These are phyloP conservation scores for Phlebiopsis gigantea DNA, from an alignment of 768 basidiomycete species.

Conservation along the genomic window DNA sequence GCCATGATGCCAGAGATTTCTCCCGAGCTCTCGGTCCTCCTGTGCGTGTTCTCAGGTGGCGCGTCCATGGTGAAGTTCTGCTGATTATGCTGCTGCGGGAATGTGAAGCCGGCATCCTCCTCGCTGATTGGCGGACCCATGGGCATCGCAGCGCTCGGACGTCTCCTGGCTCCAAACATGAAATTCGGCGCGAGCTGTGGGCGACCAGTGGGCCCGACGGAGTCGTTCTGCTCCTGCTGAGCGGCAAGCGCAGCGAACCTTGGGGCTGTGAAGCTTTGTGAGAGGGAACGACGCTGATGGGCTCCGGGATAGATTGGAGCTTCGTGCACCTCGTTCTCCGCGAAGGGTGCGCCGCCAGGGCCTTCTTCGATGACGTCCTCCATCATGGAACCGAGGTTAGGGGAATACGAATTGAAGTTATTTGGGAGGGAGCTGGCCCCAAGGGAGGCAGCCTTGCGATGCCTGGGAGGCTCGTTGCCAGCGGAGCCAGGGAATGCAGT, in stretches of 20 bases:
- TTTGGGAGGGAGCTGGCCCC: conserved; percentile 52
- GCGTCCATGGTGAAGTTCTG: conserved; percentile 28
- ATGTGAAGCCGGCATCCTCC: conserved; percentile 78
- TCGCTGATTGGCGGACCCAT: conserved; percentile 75
- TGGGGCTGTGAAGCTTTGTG: conserved; percentile 83
- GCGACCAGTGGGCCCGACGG: conserved; percentile 68
- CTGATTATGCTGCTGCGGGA: conserved; percentile 60
- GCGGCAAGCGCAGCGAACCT: conserved; percentile 79
- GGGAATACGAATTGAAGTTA: conserved; percentile 68
- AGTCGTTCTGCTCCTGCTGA: conserved; percentile 54
- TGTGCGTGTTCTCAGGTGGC: conserved; percentile 30
- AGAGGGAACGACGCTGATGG: conserved; percentile 71
- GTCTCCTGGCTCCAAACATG: conserved; percentile 72
- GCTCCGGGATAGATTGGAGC: conserved; percentile 40
- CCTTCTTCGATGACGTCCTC: conserved; percentile 70
- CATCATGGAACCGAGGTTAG: conserved; percentile 78
- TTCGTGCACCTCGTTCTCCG: conserved; percentile 80
- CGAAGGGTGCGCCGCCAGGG: conserved; percentile 40
- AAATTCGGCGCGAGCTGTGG: conserved; percentile 90
- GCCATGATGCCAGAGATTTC: conserved; percentile 92
- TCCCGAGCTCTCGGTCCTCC: conserved; percentile 56
- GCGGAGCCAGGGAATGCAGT: conserved; percentile 44
- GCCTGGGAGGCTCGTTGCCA: conserved; percentile 43
- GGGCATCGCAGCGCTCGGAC: conserved; percentile 41
- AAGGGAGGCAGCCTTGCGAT: conserved; percentile 79